Percentiles rank a stretch among this genome's conserved stretches.
Conservation (phyloP, 768 basidiomycete species). For the Mycena polygramma region DNA sequence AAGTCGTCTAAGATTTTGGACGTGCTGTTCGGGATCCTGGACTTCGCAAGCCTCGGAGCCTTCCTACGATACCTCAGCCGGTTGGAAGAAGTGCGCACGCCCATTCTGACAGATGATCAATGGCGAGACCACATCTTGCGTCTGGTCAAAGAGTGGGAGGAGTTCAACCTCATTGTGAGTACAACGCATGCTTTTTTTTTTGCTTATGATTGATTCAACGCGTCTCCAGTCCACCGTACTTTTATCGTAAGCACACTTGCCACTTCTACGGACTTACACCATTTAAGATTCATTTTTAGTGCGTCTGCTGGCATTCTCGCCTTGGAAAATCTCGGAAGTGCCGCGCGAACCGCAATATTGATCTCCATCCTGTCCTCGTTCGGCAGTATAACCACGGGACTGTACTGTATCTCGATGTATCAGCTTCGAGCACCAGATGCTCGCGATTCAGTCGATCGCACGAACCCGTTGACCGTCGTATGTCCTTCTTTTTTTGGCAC, state of each 20-base stretch:
- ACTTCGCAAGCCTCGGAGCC: slow-evolving; percentile 21
- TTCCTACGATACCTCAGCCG: slow-evolving; percentile 17
- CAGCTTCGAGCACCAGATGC: slow-evolving; percentile 11
- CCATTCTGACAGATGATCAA: slow-evolving; percentile 14
- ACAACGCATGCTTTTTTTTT: neutral
- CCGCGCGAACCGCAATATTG: slow-evolving; percentile 18
- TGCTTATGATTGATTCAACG: neutral
- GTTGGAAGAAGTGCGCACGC: slow-evolving; percentile 21
- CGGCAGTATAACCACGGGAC: slow-evolving; percentile 16
- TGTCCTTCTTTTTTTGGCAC: too few species aligned
- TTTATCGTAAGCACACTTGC: neutral
- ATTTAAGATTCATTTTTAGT: neutral
- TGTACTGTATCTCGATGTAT: slow-evolving; percentile 20
- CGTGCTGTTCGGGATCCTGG: slow-evolving; percentile 10
- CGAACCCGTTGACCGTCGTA: neutral
- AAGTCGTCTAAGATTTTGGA: neutral
- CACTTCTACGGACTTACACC: too few species aligned
- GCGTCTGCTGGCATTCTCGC: slow-evolving; percentile 26
- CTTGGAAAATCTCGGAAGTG: slow-evolving; percentile 11
- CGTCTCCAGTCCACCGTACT: slow-evolving; percentile 16
- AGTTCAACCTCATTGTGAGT: slow-evolving; percentile 22
- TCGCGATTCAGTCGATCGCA: slow-evolving; percentile 10
- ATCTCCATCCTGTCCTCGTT: slow-evolving; percentile 19
- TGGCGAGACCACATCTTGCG: slow-evolving; percentile 21
- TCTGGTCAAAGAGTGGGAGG: slow-evolving; percentile 25